Percentiles rank a stretch among this genome's conserved stretches.
phyloP scores from a whole-genome alignment of 139 green algal species.

The Chlamydomonas sp. region DNA sequence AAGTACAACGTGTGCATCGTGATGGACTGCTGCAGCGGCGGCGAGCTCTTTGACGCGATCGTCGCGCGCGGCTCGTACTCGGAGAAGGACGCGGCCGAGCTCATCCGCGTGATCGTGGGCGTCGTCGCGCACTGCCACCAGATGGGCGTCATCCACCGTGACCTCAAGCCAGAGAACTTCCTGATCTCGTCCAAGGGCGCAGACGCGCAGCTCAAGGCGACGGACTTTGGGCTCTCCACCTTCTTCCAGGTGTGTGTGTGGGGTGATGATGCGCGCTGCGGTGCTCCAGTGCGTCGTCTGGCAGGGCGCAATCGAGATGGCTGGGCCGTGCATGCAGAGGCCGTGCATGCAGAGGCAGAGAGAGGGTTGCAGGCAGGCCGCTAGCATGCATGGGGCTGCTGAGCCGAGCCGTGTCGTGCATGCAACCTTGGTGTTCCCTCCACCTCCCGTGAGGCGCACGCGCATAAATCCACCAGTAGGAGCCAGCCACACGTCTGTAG shows the following conservation, averaged over 20 bases:
- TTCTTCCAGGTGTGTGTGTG: constrained; percentile 53
- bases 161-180: constrained; percentile 86
- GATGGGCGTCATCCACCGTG: constrained; percentile 81
- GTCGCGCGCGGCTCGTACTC: constrained; percentile 75
- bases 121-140: constrained; percentile 85
- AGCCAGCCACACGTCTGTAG: too few species aligned
- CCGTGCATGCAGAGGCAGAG: not conserved
- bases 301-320: too few species aligned
- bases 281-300: too few species aligned
- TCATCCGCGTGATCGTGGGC: constrained; percentile 63
- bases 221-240: constrained; percentile 81
- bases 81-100: constrained; percentile 67
- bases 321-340: too few species aligned
- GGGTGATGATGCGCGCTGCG: not conserved
- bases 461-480: too few species aligned
- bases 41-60: constrained; percentile 97
- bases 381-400: not conserved
- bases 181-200: constrained; percentile 76
- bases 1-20: constrained; percentile 73
- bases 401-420: not conserved
- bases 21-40: constrained; percentile 84
- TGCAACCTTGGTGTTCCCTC: not conserved
- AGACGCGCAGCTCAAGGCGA: constrained; percentile 58
- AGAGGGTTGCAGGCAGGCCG: not conserved
- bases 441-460: too few species aligned